phyloP scores from a whole-genome alignment of 2,329 filamentous ascomycete species.

The Verticillium alfalfae region DNA sequence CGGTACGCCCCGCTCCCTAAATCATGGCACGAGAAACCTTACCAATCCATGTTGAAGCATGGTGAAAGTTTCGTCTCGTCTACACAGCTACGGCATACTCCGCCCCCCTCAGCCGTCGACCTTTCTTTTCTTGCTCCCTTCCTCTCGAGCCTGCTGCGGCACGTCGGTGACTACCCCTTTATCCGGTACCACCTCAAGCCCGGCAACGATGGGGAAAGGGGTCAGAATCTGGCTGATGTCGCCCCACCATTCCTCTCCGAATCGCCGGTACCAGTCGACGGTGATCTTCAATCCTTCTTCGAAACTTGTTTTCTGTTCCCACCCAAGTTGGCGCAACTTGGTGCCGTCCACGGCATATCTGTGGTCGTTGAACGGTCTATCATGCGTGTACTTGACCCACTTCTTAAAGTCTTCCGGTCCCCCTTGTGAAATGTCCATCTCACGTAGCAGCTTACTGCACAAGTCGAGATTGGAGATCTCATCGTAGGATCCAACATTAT shows the following conservation, averaged over 20 bases:
- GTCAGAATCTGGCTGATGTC: conserved; percentile 64
- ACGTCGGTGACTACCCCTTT: conserved; percentile 29
- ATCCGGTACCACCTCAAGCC: conserved; percentile 49
- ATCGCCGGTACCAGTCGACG: conserved; percentile 64
- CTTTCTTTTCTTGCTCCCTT: conserved; percentile 13
- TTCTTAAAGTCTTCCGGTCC: conserved; percentile 48
- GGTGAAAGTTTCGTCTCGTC: neutral
- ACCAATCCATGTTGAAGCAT: neutral
- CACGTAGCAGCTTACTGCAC: conserved; percentile 57
- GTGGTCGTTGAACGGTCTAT: conserved; percentile 74
- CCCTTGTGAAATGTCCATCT: conserved; percentile 51
- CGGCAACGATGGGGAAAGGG: conserved; percentile 58
- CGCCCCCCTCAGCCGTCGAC: conserved; percentile 7
- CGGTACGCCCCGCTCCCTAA: neutral
- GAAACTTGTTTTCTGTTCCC: conserved; percentile 63
- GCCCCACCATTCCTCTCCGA: conserved; percentile 67
- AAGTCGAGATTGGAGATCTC: conserved; percentile 71
- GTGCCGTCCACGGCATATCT: conserved; percentile 67
- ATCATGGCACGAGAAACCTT: neutral
- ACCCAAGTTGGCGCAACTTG: conserved; percentile 62
- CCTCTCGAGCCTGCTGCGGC: conserved; percentile 16
- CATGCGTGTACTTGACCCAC: conserved; percentile 70
- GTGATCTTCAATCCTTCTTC: conserved; percentile 58
- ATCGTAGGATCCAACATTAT: conserved; percentile 76
- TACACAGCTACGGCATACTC: neutral